Evolutionary conservation across 441 rosid genomes (phyloP).

Genomic region (Brassica balearica): DNA sequence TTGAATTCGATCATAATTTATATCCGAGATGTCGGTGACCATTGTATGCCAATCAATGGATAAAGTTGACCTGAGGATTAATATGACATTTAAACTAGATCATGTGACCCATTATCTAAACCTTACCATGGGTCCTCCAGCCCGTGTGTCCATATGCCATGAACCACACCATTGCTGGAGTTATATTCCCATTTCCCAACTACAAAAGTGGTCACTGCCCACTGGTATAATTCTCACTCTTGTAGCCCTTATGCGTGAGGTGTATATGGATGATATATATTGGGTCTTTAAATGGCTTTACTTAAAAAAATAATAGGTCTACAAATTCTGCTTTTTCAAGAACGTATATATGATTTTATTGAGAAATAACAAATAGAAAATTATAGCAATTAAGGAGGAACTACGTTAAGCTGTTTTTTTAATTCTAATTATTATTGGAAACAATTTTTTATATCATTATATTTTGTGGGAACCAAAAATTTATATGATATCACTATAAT

Average conservation of each 20-base stretch:
- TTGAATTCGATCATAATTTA: not conserved
- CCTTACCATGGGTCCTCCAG: not conserved
- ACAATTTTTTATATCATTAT: too few species aligned
- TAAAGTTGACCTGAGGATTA: not conserved
- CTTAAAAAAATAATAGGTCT: not conserved
- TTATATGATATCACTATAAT: too few species aligned
- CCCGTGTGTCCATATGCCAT: too few species aligned
- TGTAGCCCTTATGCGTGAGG: not conserved
- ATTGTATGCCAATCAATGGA: not conserved
- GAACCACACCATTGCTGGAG: too few species aligned
- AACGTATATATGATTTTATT: not conserved
- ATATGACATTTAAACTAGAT: not conserved
- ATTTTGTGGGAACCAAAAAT: not conserved
- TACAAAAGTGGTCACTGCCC: too few species aligned
- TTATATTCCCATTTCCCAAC: too few species aligned
- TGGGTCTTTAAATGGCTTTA: not conserved
- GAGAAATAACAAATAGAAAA: too few species aligned
- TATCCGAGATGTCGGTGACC: constrained; percentile 3
- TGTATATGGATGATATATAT: not conserved
- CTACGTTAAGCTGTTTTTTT: too few species aligned
- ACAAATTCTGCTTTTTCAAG: not conserved
- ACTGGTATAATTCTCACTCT: not conserved
- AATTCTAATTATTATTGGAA: too few species aligned
- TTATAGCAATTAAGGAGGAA: too few species aligned
- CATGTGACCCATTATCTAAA: constrained; percentile 4